Evolutionary conservation across 2,329 filamentous ascomycete species (phyloP).

Genomic region (Dryadomyces quercus-mongolicae): DNA sequence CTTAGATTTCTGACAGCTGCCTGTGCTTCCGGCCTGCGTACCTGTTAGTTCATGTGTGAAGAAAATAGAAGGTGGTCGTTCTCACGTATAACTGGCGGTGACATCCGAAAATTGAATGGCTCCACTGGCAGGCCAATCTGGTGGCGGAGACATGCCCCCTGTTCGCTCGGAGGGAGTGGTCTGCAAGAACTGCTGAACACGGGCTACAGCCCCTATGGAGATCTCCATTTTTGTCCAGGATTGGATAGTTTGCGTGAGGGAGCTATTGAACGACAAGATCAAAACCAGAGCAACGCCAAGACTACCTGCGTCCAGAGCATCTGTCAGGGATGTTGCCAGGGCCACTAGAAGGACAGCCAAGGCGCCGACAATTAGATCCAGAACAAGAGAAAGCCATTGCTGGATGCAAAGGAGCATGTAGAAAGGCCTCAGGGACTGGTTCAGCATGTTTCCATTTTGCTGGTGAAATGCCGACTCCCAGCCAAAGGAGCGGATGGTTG

Average conservation of each 20-base stretch:
- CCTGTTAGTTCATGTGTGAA: neutral
- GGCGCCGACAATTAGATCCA: conserved; percentile 32
- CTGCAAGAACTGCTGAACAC: conserved; percentile 15
- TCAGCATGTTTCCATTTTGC: neutral
- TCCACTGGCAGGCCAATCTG: conserved; percentile 12
- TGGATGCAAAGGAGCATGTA: conserved; percentile 8
- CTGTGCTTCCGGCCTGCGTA: neutral
- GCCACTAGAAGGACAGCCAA: neutral
- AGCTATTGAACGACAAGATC: conserved; percentile 22
- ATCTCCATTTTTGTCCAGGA: conserved; percentile 20
- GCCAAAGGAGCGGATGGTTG: conserved; percentile 34
- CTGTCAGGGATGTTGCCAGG: neutral
- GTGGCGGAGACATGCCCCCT: conserved; percentile 13
- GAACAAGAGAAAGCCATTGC: conserved; percentile 7
- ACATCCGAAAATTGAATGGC: neutral
- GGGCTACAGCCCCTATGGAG: conserved; percentile 22
- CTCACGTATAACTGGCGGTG: neutral
- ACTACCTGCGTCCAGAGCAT: conserved; percentile 18
- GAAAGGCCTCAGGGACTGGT: conserved; percentile 2
- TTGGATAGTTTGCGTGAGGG: conserved; percentile 17
- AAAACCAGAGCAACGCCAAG: conserved; percentile 25
- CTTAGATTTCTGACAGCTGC: neutral
- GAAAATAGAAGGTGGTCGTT: neutral
- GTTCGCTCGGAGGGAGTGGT: conserved; percentile 12
- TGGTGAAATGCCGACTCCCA: conserved; percentile 16